These are phyloP conservation scores for Xylogone sp. DNA, from an alignment of 2,329 filamentous ascomycete species.

Conservation along the genomic window DNA sequence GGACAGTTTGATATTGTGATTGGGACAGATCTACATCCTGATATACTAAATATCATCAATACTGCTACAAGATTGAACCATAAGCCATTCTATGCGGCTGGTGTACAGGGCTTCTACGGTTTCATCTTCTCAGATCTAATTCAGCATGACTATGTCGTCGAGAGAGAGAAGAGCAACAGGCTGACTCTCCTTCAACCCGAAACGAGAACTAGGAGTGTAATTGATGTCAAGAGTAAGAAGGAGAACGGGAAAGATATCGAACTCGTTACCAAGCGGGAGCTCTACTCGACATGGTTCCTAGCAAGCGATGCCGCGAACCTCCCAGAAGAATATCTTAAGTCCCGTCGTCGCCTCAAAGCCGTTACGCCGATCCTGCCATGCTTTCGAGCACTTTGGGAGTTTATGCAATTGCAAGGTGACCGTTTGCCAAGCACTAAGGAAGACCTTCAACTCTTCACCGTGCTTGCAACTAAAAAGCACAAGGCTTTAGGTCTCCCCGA, in stretches of 20 bases:
- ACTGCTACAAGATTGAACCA: constrained; percentile 75
- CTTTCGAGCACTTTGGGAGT: constrained; percentile 87
- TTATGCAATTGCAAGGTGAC: constrained; percentile 56
- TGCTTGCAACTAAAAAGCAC: constrained; percentile 73
- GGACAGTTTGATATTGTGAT: constrained; percentile 79
- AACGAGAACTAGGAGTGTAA: constrained; percentile 71
- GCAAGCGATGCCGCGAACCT: constrained; percentile 74
- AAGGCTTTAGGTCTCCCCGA: constrained; percentile 66
- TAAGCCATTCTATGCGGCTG: constrained; percentile 84
- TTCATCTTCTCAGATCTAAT: constrained; percentile 95
- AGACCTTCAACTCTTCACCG: constrained; percentile 74
- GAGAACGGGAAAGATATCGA: constrained; percentile 72
- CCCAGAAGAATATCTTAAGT: constrained; percentile 63
- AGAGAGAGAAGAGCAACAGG: constrained; percentile 78
- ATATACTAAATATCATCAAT: constrained; percentile 75
- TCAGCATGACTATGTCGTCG: constrained; percentile 83
- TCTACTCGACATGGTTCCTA: constrained; percentile 85
- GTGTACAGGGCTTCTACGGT: constrained; percentile 85
- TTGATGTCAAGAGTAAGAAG: constrained; percentile 67
- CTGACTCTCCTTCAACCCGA: constrained; percentile 59
- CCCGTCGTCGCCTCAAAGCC: constrained; percentile 63
- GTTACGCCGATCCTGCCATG: constrained; percentile 86
- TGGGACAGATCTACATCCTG: constrained; percentile 79
- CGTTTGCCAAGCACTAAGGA: constrained; percentile 52
- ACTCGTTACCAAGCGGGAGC: constrained; percentile 85